A percentile compares a stretch with the other conserved stretches of the same genome.
phyloP scores from a whole-genome alignment of 257 asterid species.

The Catharanthus roseus region DNA sequence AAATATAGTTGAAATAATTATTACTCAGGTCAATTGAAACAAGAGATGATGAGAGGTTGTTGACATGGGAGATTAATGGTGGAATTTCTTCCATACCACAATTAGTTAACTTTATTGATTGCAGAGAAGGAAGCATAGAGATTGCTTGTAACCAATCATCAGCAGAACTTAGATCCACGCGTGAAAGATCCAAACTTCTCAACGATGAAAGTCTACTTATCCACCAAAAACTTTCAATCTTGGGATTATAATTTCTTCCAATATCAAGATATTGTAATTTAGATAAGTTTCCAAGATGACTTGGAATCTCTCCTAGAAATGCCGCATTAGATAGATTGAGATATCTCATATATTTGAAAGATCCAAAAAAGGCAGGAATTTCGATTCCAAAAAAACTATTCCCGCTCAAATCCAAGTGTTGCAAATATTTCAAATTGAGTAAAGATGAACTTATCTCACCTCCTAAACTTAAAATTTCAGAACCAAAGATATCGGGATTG shows the following conservation, averaged over 20 bases:
- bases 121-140: too few relatives aligned
- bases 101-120: too few relatives aligned
- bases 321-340: too few relatives aligned
- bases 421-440: conserved; percentile 15
- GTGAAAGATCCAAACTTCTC: too few relatives aligned
- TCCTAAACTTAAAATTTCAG: neutral
- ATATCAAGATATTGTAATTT: too few relatives aligned
- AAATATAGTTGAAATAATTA: neutral
- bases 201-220: too few relatives aligned
- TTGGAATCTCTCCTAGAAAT: too few relatives aligned
- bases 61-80: neutral
- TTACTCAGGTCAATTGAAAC: conserved; percentile 1
- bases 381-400: conserved; percentile 11
- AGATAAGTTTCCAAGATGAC: too few relatives aligned
- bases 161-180: too few relatives aligned
- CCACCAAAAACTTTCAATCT: too few relatives aligned
- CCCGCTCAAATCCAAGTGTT: conserved; percentile 19
- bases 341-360: conserved; percentile 11
- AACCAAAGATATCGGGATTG: neutral
- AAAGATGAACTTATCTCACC: conserved; percentile 20
- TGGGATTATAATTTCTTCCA: too few relatives aligned
- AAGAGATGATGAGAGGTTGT: conserved; percentile 18
- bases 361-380: conserved; percentile 22
- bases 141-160: too few relatives aligned
- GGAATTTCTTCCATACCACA: conserved; percentile 19